Percentiles rank a stretch among this genome's conserved stretches.
phyloP scores from a whole-genome alignment of 306 rosid genomes.

The Pyrus communis region DNA sequence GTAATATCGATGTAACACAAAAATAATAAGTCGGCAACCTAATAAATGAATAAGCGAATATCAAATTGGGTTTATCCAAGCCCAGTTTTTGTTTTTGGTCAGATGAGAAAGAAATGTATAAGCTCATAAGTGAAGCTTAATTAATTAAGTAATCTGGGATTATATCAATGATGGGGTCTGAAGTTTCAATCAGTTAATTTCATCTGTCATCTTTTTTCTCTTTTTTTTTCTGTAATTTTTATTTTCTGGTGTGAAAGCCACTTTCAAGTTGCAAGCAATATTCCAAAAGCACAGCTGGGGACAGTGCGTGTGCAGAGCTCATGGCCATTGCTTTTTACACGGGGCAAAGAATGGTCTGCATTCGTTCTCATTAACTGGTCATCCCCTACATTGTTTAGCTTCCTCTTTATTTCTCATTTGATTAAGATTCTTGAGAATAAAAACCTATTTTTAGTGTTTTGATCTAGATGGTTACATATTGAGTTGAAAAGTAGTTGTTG shows the following conservation, averaged over 20 bases:
- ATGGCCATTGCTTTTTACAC: constrained; percentile 12
- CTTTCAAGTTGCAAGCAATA: not conserved
- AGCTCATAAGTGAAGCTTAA: not conserved
- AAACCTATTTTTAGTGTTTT: not conserved
- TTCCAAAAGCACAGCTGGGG: not conserved
- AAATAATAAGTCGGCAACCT: not conserved
- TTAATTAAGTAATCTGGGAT: not conserved
- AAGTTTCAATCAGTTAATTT: too few species aligned
- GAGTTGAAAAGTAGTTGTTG: not conserved
- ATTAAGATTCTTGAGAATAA: not conserved
- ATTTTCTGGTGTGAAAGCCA: not conserved
- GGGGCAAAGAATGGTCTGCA: not conserved
- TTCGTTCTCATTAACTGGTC: not conserved
- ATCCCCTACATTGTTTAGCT: not conserved
- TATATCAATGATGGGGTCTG: too few species aligned
- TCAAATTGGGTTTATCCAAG: not conserved
- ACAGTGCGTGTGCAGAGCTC: constrained; percentile 8
- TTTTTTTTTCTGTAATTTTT: too few species aligned
- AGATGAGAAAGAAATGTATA: not conserved
- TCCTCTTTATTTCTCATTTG: not conserved
- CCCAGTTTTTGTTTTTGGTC: not conserved
- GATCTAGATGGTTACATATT: not conserved
- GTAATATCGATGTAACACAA: too few species aligned
- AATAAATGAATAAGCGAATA: not conserved
- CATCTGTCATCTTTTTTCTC: not conserved